Evolutionary conservation across 208 protist genomes (phyloP).

Genomic region (Acanthamoeba healyi): DNA sequence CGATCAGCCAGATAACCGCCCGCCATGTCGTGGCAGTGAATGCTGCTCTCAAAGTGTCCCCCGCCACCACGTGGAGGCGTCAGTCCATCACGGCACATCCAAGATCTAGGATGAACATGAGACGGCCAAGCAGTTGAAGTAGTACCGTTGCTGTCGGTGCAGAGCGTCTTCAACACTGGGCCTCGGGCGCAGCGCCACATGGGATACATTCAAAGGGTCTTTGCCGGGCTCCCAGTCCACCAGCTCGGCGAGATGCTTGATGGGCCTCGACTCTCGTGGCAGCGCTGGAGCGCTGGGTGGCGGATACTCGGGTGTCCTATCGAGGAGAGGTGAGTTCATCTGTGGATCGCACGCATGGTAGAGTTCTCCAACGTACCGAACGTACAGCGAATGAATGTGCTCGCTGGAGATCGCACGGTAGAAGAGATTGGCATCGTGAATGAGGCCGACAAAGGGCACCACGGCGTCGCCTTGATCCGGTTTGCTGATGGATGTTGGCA

Average conservation of each 20-base stretch:
- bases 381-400: background rate
- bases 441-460: background rate
- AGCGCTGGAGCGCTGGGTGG: background rate
- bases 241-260: conserved; percentile 26
- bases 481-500: background rate
- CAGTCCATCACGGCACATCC: background rate
- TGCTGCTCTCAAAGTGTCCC: conserved; percentile 8
- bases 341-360: too few relatives aligned
- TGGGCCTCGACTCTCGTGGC: background rate
- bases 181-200: background rate
- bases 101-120: background rate
- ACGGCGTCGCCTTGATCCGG: background rate
- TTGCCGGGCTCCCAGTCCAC: conserved; percentile 34
- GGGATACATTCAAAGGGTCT: conserved; percentile 15
- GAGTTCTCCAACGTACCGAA: background rate
- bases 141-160: background rate
- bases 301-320: background rate
- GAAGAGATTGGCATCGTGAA: background rate
- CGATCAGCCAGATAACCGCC: conserved; percentile 71
- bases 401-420: background rate
- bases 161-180: background rate
- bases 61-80: too few relatives aligned
- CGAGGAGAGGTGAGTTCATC: background rate
- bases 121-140: background rate
- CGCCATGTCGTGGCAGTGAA: conserved; percentile 75